phyloP scores from a whole-genome alignment of 176 grass and related monocot species.

The Neostapfia colusana region DNA sequence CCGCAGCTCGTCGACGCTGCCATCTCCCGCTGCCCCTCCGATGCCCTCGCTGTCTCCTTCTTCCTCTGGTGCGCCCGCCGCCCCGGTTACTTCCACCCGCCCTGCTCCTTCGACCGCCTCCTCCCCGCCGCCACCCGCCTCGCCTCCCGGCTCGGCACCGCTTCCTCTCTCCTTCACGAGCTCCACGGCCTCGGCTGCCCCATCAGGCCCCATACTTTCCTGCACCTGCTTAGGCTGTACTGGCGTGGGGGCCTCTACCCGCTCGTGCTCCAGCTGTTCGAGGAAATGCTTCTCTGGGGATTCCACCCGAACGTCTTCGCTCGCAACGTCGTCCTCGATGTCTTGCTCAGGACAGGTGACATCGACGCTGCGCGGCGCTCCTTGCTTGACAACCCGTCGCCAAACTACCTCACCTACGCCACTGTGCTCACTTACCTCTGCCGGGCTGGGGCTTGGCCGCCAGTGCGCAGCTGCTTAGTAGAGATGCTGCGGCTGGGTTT shows the following conservation, averaged over 20 bases:
- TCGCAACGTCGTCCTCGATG: conserved; percentile 69
- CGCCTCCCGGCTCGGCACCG: conserved; percentile 51
- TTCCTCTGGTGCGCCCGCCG: conserved; percentile 85
- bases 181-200: conserved; percentile 53
- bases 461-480: conserved; percentile 37
- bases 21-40: conserved; percentile 61
- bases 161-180: conserved; percentile 50
- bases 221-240: conserved; percentile 73
- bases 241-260: conserved; percentile 69
- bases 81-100: conserved; percentile 74
- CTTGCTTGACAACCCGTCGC: conserved; percentile 37
- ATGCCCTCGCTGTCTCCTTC: conserved; percentile 63
- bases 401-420: conserved; percentile 82
- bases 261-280: conserved; percentile 61
- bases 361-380: conserved; percentile 37
- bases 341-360: conserved; percentile 59
- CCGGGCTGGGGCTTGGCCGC: conserved; percentile 55
- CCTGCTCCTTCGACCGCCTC: conserved; percentile 60
- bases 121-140: conserved; percentile 67
- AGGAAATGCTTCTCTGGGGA: conserved; percentile 65
- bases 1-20: conserved; percentile 53
- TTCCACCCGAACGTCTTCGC: conserved; percentile 72
- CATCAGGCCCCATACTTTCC: conserved; percentile 67
- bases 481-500: conserved; percentile 63
- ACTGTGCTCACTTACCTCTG: conserved; percentile 65